These are phyloP conservation scores for Apiospora hydei DNA, from an alignment of 2,329 filamentous ascomycete species.

Conservation along the genomic window DNA sequence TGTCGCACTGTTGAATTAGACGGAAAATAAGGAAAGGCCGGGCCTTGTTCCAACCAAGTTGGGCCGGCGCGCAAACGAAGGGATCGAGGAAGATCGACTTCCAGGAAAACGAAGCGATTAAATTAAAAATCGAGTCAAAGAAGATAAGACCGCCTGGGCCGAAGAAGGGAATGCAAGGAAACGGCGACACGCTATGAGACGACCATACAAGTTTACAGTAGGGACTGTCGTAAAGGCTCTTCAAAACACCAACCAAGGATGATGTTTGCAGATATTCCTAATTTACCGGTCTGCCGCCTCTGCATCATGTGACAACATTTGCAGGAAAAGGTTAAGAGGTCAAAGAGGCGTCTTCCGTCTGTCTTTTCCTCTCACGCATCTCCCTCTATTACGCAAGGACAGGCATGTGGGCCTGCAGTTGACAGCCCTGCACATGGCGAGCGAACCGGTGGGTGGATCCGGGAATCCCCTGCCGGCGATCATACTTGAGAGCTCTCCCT, in stretches of 20 bases:
- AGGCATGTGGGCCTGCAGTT: not conserved
- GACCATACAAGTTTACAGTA: conserved; percentile 24
- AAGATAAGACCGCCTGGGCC: conserved; percentile 13
- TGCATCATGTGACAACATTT: conserved; percentile 7
- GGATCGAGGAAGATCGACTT: conserved; percentile 40
- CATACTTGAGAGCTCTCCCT: not conserved
- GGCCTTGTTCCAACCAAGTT: conserved; percentile 2
- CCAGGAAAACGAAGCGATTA: conserved; percentile 35
- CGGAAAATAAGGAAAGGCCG: conserved; percentile 26
- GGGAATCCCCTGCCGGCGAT: not conserved
- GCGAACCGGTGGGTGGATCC: conserved; percentile 6
- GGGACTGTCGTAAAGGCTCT: not conserved
- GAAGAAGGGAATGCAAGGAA: conserved; percentile 23
- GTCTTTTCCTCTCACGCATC: not conserved
- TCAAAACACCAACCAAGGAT: conserved; percentile 14
- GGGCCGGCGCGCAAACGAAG: conserved; percentile 36
- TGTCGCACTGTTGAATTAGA: conserved; percentile 8
- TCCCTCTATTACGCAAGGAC: not conserved
- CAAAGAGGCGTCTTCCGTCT: not conserved
- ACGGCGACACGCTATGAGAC: conserved; percentile 25
- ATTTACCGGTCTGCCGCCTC: conserved; percentile 15
- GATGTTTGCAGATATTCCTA: not conserved
- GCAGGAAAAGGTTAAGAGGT: conserved; percentile 1
- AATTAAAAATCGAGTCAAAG: conserved; percentile 1
- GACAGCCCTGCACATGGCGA: conserved; percentile 9